Evolutionary conservation across 768 basidiomycete genomes (phyloP), one percentile per base, ranked within the genome.

Genomic region (Tylopilus plumbeoviolaceoides): DNA sequence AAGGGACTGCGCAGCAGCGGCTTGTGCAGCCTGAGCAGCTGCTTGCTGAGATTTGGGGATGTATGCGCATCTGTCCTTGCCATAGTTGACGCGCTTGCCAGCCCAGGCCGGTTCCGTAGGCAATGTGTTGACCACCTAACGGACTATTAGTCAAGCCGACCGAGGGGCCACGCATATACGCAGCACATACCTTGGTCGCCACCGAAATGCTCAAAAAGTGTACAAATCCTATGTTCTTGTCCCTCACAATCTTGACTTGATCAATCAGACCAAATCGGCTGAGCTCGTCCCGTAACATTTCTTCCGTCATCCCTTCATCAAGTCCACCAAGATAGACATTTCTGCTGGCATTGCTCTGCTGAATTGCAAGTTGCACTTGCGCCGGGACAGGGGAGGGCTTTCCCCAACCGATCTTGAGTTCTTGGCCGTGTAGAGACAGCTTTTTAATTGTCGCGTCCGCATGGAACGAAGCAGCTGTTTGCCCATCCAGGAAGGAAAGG

Each of bases 151-250:
- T 12, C 43, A 47, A 53, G 12, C 51, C 3, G 21, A 50, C 30
- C n/a, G 12, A 31, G 8, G 4, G 12, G 28, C 21, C 5, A 6
- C 25, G 42, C 39, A 57, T 47, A 56, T 25, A 54, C 9, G 35
- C 27, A 17, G 1, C 17, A 71, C 78, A 9, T 49, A 92, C 92
- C 89, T 98, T 98, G 59, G 89, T 95, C 15, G 97, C 97, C 39
- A 91, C 83, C 20, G 89, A 81, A 68, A 99, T 97, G 69, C 89
- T 92, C 64, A 99, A 75, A 77, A 98, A 98, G 72, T 99, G 97
- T 18, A 99, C 94, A 68, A 99, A 99, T 3, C 95, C 97, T 53
- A 98, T 98, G 65, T 97, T 97, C 80, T 98, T 98, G 76, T 99
- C 97, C 56, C 95, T 75, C 47, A 98, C 97, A 65, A 99, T 98